Conservation (phyloP, 1,139 yeast genomes). For the Lodderomyces parapsilosis region DNA sequence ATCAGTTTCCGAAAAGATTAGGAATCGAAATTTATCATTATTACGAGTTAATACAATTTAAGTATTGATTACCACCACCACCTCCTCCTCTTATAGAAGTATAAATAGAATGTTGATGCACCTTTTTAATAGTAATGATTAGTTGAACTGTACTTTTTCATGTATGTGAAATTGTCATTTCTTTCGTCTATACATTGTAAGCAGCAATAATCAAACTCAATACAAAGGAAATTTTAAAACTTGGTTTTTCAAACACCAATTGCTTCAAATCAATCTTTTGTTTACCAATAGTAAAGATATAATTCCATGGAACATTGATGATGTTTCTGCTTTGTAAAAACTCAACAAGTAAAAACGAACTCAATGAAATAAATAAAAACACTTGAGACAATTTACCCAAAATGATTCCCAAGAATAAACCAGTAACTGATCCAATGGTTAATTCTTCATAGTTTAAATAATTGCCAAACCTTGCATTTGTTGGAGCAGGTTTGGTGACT, state of each 20-base stretch:
- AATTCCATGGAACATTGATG: constrained; percentile 50
- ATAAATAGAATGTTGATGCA: background rate
- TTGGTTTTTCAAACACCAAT: constrained; percentile 59
- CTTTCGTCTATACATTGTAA: constrained; percentile 40
- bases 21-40: background rate
- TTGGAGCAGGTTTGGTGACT: constrained; percentile 1
- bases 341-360: constrained; percentile 52
- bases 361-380: constrained; percentile 51
- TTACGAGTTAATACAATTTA: constrained; percentile 6
- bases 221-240: constrained; percentile 62
- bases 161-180: background rate
- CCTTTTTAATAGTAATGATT: no score
- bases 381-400: constrained; percentile 66
- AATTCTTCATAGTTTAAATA: constrained; percentile 61
- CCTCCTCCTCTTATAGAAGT: background rate
- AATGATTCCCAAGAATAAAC: constrained; percentile 60
- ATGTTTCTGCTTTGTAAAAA: constrained; percentile 61
- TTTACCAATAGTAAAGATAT: constrained; percentile 44
- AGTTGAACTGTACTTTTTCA: no score
- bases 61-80: no score
- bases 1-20: background rate
- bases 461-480: constrained; percentile 29
- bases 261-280: constrained; percentile 48
- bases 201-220: constrained; percentile 66
- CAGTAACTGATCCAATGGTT: constrained; percentile 67